Conservation (phyloP, 176 grass and related monocot species). For the Lolium rigidum region DNA sequence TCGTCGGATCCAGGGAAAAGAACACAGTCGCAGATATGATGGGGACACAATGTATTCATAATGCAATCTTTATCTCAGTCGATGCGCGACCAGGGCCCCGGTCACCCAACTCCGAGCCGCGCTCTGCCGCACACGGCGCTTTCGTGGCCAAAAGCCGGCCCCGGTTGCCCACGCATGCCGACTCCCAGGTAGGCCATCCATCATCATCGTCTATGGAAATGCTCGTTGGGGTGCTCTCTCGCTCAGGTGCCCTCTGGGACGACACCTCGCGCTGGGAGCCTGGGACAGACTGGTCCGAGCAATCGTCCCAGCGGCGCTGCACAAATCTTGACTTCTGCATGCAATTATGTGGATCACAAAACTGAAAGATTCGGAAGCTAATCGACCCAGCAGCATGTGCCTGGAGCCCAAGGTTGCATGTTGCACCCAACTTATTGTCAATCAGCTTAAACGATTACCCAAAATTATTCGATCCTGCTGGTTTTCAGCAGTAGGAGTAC, state of each 20-base stretch:
- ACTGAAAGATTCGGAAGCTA: slow-evolving; percentile 37
- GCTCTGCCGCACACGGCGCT: slow-evolving; percentile 43
- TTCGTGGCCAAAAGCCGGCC: background rate
- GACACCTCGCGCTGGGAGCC: too few relatives aligned
- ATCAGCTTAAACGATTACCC: slow-evolving; percentile 16
- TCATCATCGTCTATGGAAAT: background rate
- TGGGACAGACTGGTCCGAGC: background rate
- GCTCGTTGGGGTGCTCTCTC: background rate
- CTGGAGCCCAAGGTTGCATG: background rate
- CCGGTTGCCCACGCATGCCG: slow-evolving; percentile 28
- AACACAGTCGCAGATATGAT: slow-evolving; percentile 36
- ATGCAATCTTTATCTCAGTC: slow-evolving; percentile 35
- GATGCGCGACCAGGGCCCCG: background rate
- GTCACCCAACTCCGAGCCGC: slow-evolving; percentile 22
- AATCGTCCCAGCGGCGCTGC: background rate
- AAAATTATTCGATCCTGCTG: slow-evolving; percentile 34
- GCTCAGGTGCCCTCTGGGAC: slow-evolving; percentile 38
- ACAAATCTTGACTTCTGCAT: slow-evolving; percentile 15
- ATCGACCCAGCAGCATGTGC: slow-evolving; percentile 24
- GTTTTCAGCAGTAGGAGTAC: slow-evolving; percentile 27
- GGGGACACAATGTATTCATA: background rate
- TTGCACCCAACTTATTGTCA: background rate
- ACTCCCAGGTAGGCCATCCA: slow-evolving; percentile 1
- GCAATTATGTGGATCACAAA: slow-evolving; percentile 34
- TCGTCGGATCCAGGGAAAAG: slow-evolving; percentile 41